Evolutionary conservation across 1,284 basidiomycete genomes (phyloP).

Genomic region (Ustilago esculenta): DNA sequence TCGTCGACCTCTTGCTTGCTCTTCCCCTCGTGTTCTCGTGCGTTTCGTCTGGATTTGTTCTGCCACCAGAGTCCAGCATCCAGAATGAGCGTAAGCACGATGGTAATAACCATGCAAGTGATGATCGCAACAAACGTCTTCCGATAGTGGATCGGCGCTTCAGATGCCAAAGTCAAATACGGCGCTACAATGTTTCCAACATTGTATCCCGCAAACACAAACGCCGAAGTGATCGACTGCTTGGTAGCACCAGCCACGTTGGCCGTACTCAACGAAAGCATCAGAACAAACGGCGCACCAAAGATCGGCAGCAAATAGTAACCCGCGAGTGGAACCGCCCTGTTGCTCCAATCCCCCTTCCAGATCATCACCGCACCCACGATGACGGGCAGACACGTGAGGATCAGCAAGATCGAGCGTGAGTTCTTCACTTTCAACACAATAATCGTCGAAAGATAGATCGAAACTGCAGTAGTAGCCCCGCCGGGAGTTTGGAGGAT

Average conservation of each 20-base stretch:
- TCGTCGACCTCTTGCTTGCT: constrained; percentile 23
- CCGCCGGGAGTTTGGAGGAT: constrained; percentile 68
- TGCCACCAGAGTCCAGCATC: constrained; percentile 36
- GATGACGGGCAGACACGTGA: constrained; percentile 70
- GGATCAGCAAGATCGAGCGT: constrained; percentile 68
- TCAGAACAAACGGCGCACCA: constrained; percentile 70
- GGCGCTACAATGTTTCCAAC: constrained; percentile 57
- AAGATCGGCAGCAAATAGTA: constrained; percentile 70
- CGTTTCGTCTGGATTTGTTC: constrained; percentile 26
- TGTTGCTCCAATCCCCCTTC: constrained; percentile 68
- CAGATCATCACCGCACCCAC: constrained; percentile 70
- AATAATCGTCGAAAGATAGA: constrained; percentile 69
- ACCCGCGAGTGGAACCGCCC: constrained; percentile 70
- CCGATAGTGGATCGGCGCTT: constrained; percentile 68
- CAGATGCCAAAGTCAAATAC: constrained; percentile 63
- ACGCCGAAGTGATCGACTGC: constrained; percentile 68
- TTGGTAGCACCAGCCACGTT: constrained; percentile 71
- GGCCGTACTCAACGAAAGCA: constrained; percentile 68
- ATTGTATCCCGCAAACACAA: constrained; percentile 69
- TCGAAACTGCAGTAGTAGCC: constrained; percentile 69
- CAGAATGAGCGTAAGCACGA: constrained; percentile 36
- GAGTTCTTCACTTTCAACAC: constrained; percentile 67
- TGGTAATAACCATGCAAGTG: constrained; percentile 57
- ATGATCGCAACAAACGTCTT: constrained; percentile 70
- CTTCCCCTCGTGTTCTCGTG: constrained; percentile 15